Base-by-base conservation (phyloP, 805 yeast species). In the Hanseniaspora thailandica region DNA sequence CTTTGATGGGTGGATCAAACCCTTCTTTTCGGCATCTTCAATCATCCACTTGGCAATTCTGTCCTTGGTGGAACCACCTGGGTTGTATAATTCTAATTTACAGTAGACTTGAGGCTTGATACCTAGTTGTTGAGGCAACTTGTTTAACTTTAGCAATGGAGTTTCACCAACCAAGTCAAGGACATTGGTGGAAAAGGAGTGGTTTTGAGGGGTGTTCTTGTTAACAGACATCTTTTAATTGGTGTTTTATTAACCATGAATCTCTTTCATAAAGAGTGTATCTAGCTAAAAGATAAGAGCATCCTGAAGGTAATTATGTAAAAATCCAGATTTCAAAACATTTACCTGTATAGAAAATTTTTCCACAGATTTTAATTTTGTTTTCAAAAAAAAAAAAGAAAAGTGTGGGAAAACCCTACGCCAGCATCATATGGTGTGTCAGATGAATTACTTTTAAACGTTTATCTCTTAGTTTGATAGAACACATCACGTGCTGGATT, bases 41-140 rank as follows among this genome's bases (percentile, higher is more conserved):
- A 86, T 82, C 95, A 86, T 86, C 64, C 86, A 75, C 62, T 82
- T 76, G 59, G 95, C 94, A 62, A 86, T 86, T 68, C 95, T 79
- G 65, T 86, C 95, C 70, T 86, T 86, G 66, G 86, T 86, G 44
- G 93, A 83, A 25, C 95, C 95, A 57, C 95, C 95, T 58, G 93
- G 85, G 65, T 86, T 86, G 76, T 86, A 86, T 54, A 80, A 74
- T 65, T 86, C 95, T 47, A 82, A 79, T 66, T 86, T 86, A 61
- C 86, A 93, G 58, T 77, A 77, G 49, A 81, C 68, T 59, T 72
- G 72, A 30, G 93, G 88, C 66, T 81, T 82, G 64, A 86, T 77
- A 13, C 93, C 90, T 47, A 76, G 68, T 15, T 82, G 76, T 64
- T 84, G 82, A 13, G 95, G 95, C 57, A 86, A 76, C 62, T 77